Conservation (phyloP, 441 rosid species). For the Gossypium schwendimanii region DNA sequence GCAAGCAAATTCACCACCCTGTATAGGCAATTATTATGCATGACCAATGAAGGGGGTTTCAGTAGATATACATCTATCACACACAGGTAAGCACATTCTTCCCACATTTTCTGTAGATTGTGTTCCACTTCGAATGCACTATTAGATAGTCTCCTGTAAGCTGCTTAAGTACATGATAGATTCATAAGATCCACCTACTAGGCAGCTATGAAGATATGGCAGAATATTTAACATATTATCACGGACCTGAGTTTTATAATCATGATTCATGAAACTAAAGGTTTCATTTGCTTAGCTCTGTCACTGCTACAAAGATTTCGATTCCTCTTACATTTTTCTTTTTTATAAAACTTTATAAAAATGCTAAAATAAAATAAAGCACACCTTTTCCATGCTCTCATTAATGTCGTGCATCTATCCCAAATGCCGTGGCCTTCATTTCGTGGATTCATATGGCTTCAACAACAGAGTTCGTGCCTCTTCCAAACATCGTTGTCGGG, state of each 20-base stretch:
- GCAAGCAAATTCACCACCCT: neutral
- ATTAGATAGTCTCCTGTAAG: neutral
- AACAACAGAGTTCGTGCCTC: constrained; percentile 4
- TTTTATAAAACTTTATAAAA: neutral
- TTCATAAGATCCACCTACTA: neutral
- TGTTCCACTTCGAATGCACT: neutral
- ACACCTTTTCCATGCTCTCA: constrained; percentile 8
- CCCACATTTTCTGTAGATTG: neutral
- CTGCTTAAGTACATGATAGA: neutral
- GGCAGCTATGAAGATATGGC: neutral
- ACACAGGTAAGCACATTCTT: neutral
- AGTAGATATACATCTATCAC: neutral
- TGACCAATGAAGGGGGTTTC: neutral
- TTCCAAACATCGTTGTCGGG: neutral
- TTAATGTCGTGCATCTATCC: neutral
- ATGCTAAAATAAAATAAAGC: neutral
- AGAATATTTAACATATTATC: neutral
- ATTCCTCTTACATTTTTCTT: neutral
- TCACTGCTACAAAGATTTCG: neutral
- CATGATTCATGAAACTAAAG: neutral
- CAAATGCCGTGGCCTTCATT: neutral
- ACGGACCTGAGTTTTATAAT: neutral
- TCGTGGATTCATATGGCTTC: constrained; percentile 2
- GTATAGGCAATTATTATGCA: neutral
- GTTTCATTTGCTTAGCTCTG: neutral